Conservation (phyloP, 1,139 yeast species). For the Geotrichum phurueaensis region DNA sequence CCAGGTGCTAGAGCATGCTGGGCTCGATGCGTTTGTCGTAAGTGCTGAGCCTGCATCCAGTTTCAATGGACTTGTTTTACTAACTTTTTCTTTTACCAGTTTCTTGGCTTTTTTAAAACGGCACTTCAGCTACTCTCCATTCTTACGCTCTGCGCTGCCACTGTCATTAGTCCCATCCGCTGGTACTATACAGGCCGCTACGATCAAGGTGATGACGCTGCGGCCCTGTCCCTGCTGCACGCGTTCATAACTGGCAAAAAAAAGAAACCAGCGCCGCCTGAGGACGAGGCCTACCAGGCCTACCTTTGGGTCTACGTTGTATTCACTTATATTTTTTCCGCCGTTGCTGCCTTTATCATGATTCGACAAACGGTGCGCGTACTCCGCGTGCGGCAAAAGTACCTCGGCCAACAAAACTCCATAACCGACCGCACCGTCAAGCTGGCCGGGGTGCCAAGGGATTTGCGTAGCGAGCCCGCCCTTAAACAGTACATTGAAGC, state of each 20-base stretch:
- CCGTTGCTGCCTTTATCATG: slow-evolving; percentile 54
- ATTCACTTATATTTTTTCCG: slow-evolving; percentile 80
- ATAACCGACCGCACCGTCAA: slow-evolving; percentile 88
- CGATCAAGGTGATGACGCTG: slow-evolving; percentile 48
- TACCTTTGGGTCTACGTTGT: slow-evolving; percentile 72
- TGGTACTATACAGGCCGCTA: slow-evolving; percentile 63
- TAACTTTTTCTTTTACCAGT: background rate
- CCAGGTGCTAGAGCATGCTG: slow-evolving; percentile 80
- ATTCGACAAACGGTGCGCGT: slow-evolving; percentile 65
- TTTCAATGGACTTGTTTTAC: background rate
- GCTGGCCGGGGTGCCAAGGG: slow-evolving; percentile 81
- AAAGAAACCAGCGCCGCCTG: background rate
- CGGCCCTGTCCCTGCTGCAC: slow-evolving; percentile 10
- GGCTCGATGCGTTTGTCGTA: slow-evolving; percentile 80
- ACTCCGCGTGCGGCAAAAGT: slow-evolving; percentile 69
- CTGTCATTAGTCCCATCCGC: slow-evolving; percentile 67
- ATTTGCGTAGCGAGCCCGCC: slow-evolving; percentile 60
- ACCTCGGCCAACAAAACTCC: slow-evolving; percentile 81
- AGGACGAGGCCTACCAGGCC: slow-evolving; percentile 23
- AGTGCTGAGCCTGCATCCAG: background rate
- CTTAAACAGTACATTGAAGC: slow-evolving; percentile 68
- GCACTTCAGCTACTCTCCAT: slow-evolving; percentile 56
- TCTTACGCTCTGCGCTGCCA: slow-evolving; percentile 56
- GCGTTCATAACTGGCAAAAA: background rate
- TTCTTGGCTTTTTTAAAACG: slow-evolving; percentile 71